These are phyloP conservation scores for Ustilago trichophora DNA, from an alignment of 1,284 basidiomycete species.

Conservation along the genomic window DNA sequence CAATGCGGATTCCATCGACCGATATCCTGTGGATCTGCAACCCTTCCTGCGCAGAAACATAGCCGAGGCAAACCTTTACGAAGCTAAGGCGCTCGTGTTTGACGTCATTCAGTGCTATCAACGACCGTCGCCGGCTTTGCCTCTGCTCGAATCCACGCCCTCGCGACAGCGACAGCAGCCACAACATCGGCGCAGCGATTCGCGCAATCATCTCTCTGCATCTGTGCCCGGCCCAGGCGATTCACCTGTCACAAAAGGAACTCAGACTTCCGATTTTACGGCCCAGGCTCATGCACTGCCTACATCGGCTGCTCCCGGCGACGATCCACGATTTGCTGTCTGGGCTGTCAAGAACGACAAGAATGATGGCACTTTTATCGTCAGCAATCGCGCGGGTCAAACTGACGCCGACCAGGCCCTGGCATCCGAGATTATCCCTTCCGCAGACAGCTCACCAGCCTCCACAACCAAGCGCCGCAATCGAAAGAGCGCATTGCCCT, in stretches of 20 bases:
- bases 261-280: constrained; percentile 14
- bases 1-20: constrained; percentile 4
- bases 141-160: background rate
- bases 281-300: constrained; percentile 34
- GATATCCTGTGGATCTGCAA: constrained; percentile 22
- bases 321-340: constrained; percentile 57
- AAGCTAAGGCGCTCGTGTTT: constrained; percentile 35
- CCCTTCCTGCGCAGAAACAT: constrained; percentile 14
- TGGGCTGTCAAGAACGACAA: constrained; percentile 50
- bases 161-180: background rate
- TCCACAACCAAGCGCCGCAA: constrained; percentile 23
- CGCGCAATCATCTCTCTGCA: background rate
- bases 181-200: background rate
- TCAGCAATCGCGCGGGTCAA: constrained; percentile 34
- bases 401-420: constrained; percentile 3
- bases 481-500: no score
- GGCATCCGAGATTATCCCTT: constrained; percentile 5
- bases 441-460: constrained; percentile 5
- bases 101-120: constrained; percentile 53
- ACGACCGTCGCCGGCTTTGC: constrained; percentile 1
- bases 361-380: constrained; percentile 31
- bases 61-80: background rate
- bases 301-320: constrained; percentile 47
- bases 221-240: no score
- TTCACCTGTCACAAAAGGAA: background rate